Evolutionary conservation across 257 asterid genomes (phyloP).

Genomic region (Plantago major): DNA sequence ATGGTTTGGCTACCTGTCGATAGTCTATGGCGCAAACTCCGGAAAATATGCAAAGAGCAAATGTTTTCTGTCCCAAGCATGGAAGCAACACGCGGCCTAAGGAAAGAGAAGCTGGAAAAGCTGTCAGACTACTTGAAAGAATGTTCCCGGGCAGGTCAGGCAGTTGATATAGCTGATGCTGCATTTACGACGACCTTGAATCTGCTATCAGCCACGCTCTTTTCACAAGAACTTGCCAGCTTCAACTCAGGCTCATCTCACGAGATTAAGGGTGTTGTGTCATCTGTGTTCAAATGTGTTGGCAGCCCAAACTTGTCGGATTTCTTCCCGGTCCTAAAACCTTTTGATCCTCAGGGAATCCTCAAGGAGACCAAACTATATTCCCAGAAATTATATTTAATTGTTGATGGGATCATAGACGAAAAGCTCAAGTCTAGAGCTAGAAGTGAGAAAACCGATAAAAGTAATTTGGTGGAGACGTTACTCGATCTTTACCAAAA

Average conservation of each 20-base stretch:
- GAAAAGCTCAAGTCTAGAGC: constrained; percentile 30
- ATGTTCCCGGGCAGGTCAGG: neutral
- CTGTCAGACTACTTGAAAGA: constrained; percentile 10
- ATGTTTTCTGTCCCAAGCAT: constrained; percentile 12
- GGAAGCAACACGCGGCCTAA: constrained; percentile 11
- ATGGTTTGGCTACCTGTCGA: constrained; percentile 7
- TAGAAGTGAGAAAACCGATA: neutral
- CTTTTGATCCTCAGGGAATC: constrained; percentile 47
- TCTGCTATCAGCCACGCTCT: constrained; percentile 14
- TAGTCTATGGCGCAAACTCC: constrained; percentile 7
- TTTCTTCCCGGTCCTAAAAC: constrained; percentile 6
- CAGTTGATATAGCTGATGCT: constrained; percentile 15
- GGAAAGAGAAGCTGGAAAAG: constrained; percentile 15
- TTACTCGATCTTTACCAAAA: constrained; percentile 24
- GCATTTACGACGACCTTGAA: constrained; percentile 21
- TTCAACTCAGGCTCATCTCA: constrained; percentile 12
- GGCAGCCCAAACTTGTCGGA: constrained; percentile 15
- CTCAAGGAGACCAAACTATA: constrained; percentile 17
- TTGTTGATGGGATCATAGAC: constrained; percentile 33
- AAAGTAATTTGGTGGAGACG: constrained; percentile 32
- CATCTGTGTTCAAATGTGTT: constrained; percentile 1
- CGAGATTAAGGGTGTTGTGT: constrained; percentile 10
- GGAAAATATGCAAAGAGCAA: constrained; percentile 15
- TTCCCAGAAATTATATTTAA: constrained; percentile 28
- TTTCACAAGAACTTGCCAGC: constrained; percentile 12